Conservation (phyloP, 1,139 yeast species). For the Candida pseudoviswanathii region DNA sequence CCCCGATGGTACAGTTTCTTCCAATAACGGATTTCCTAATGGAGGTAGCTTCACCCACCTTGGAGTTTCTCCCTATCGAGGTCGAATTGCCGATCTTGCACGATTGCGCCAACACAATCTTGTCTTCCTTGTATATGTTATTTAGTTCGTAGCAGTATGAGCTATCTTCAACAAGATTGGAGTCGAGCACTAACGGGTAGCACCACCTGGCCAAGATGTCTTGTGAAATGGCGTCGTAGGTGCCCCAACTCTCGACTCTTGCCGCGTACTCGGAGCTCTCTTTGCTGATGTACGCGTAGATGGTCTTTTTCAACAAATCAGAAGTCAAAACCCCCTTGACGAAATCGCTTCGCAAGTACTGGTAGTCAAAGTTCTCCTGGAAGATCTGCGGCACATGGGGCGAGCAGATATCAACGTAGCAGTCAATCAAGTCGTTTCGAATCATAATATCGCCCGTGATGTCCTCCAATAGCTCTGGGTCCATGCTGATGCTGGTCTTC, state of each 20-base stretch:
- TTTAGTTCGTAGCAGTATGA: constrained; percentile 78
- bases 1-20: constrained; percentile 80
- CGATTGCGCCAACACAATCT: constrained; percentile 88
- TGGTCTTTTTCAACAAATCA: constrained; percentile 86
- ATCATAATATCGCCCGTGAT: constrained; percentile 72
- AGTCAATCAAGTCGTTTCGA: constrained; percentile 91
- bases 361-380: constrained; percentile 95
- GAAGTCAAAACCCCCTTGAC: constrained; percentile 88
- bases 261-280: constrained; percentile 81
- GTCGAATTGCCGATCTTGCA: constrained; percentile 78
- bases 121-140: constrained; percentile 82
- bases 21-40: constrained; percentile 79
- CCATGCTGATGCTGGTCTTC: constrained; percentile 63
- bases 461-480: constrained; percentile 80
- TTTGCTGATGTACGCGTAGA: constrained; percentile 74
- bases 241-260: constrained; percentile 90
- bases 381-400: constrained; percentile 94
- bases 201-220: constrained; percentile 91
- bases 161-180: constrained; percentile 70
- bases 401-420: constrained; percentile 93
- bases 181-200: constrained; percentile 88
- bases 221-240: constrained; percentile 89
- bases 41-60: constrained; percentile 58
- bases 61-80: constrained; percentile 74
- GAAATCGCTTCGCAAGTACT: constrained; percentile 80